Evolutionary conservation across 352 stramenopile genomes (phyloP).

Genomic region (Globisporangium middletonii): DNA sequence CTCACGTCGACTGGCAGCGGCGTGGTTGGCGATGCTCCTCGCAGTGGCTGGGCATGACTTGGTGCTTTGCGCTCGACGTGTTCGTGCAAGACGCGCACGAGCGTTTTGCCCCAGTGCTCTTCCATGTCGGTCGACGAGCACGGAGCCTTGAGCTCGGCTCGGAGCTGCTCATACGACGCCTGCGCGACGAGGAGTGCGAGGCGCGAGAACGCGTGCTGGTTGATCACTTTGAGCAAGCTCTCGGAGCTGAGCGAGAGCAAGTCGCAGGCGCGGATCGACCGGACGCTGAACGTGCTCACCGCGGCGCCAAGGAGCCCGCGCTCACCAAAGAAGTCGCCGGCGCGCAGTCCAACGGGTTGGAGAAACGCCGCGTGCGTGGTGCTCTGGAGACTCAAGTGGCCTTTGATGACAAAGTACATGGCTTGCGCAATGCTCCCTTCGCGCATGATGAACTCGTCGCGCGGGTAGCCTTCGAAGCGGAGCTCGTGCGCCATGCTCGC

Average conservation of each 20-base stretch:
- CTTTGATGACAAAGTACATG: conserved; percentile 74
- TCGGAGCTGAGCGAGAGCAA: conserved; percentile 13
- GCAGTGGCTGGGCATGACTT: too few relatives aligned
- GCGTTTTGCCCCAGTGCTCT: conserved; percentile 2
- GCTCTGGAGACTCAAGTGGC: conserved; percentile 20
- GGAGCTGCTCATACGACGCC: conserved; percentile 5
- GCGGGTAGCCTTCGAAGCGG: conserved; percentile 55
- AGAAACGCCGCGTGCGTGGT: conserved; percentile 5
- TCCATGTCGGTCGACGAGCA: conserved; percentile 2
- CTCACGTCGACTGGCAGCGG: neutral
- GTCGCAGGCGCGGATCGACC: conserved; percentile 14
- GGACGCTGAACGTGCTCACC: conserved; percentile 17
- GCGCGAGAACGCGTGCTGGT: conserved; percentile 1
- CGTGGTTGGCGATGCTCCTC: too few relatives aligned
- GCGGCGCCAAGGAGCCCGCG: conserved; percentile 45
- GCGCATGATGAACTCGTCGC: conserved; percentile 46
- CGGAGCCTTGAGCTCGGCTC: neutral
- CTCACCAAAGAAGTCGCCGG: conserved; percentile 59
- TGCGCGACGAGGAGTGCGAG: conserved; percentile 3
- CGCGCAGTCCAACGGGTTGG: conserved; percentile 1
- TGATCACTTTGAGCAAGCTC: conserved; percentile 8
- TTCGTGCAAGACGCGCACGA: neutral
- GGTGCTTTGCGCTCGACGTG: neutral
- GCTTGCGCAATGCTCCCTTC: conserved; percentile 57
- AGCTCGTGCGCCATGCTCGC: conserved; percentile 36